Conservation (phyloP, 148 eudicot genomes). For the Fagopyrum homotropicum region DNA sequence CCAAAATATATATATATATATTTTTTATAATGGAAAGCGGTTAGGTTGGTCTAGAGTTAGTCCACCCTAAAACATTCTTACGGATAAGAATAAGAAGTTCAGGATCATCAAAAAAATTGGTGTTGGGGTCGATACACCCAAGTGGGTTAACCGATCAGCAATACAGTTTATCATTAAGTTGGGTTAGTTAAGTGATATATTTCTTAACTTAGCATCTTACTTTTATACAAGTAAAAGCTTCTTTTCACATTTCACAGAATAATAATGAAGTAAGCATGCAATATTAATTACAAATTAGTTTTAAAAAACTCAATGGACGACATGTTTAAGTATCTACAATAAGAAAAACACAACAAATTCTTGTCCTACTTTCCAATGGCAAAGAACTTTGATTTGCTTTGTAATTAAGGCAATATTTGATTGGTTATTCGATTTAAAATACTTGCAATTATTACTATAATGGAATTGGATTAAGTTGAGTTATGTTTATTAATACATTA, state of each 20-base stretch:
- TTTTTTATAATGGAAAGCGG: too few relatives aligned
- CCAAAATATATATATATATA: too few relatives aligned
- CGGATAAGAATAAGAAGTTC: too few relatives aligned
- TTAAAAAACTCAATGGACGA: neutral
- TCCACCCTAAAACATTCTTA: too few relatives aligned
- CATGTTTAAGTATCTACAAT: neutral
- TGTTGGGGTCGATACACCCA: too few relatives aligned
- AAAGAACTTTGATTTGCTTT: neutral
- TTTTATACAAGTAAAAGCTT: slow-evolving; percentile 4
- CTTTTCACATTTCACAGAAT: neutral
- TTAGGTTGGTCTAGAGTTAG: too few relatives aligned
- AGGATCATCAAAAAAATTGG: too few relatives aligned
- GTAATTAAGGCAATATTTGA: neutral
- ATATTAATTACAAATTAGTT: neutral
- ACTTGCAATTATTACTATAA: neutral
- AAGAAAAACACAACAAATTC: neutral
- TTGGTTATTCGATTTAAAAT: neutral
- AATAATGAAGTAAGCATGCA: slow-evolving; percentile 11
- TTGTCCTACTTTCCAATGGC: slow-evolving; percentile 4
- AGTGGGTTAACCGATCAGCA: too few relatives aligned
- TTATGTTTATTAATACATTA: too few relatives aligned
- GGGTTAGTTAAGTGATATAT: neutral
- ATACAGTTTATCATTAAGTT: neutral
- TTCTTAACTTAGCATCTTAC: neutral
- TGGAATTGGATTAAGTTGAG: too few relatives aligned